Conservation (phyloP, 2,329 filamentous ascomycete genomes). For the Elsinoe fawcettii region DNA sequence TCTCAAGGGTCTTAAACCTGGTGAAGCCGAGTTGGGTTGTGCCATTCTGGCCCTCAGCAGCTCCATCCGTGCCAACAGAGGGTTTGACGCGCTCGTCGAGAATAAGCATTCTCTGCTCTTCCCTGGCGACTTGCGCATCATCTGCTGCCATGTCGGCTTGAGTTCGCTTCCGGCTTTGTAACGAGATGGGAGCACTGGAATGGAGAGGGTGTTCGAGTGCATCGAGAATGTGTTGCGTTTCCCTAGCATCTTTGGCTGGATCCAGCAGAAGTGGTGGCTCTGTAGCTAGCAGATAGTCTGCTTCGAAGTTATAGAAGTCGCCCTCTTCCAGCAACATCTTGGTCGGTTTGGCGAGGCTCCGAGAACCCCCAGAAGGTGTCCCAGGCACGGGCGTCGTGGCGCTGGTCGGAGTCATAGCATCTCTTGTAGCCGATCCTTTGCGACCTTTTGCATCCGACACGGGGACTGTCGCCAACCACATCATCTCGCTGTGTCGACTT, state of each 20-base stretch:
- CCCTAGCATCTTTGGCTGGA: constrained; percentile 60
- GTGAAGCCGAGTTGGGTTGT: constrained; percentile 78
- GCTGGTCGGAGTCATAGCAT: constrained; percentile 59
- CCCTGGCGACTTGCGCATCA: constrained; percentile 79
- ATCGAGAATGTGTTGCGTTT: constrained; percentile 65
- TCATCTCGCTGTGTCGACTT: constrained; percentile 66
- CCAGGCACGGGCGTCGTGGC: constrained; percentile 45
- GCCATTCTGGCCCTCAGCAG: constrained; percentile 63
- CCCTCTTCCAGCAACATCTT: constrained; percentile 68
- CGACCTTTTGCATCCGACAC: constrained; percentile 41
- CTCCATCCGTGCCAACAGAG: constrained; percentile 46
- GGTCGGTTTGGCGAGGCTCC: constrained; percentile 50
- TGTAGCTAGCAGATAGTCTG: constrained; percentile 65
- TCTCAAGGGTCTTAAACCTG: constrained; percentile 82
- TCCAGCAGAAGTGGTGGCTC: constrained; percentile 69
- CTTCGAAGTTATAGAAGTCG: constrained; percentile 68
- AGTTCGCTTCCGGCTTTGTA: constrained; percentile 86
- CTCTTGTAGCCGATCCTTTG: constrained; percentile 36
- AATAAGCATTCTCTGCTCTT: constrained; percentile 86
- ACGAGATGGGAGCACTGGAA: constrained; percentile 65
- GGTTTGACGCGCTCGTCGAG: constrained; percentile 75
- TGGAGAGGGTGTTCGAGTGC: constrained; percentile 70
- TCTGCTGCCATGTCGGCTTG: constrained; percentile 92
- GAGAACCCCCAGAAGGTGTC: constrained; percentile 24
- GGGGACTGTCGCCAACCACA: constrained; percentile 66